Evolutionary conservation across 1,284 basidiomycete species (phyloP), one percentile per base, ranked within the genome.

Genomic region (Papiliotrema flavescens): DNA sequence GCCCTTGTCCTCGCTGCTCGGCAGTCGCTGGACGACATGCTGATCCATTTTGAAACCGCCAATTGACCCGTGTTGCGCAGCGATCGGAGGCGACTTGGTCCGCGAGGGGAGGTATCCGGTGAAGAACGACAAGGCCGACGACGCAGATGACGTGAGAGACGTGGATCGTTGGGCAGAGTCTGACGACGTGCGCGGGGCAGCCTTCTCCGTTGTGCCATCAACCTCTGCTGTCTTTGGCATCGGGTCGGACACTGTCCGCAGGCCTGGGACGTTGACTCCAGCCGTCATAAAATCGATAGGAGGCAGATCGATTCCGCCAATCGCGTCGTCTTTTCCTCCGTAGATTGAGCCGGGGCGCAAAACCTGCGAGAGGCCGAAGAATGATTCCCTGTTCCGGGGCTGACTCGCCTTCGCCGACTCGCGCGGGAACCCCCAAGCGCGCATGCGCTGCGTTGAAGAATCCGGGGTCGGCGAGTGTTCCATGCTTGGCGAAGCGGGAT

Each of bases 321-420:
- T 5, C 14, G 40, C 19, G 2, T 42, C 49, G 3, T 11, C 40
- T n/a, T 42, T 44, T 13, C 49, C 51, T 3, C 45, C 34, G 5
- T 55, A 55, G 22, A 41, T 44, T 17, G 52, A 57, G 17, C 43
- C 45, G n/a, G 55, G 40, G 13, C 46, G 53, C 8, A 59, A 53
- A 1, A 54, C 47, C 15, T 60, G 58, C 1, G 71, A 72, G 14
- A 73, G 54, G 6, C 73, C 73, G 52, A 75, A 75, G 64, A 75
- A 75, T 3, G 66, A 69, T 32, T 75, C 73, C n/a, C 70, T 56
- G 51, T 71, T 62, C 48, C 24, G 35, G 41, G 48, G 53, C 39
- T 54, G 51, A 6, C 44, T 17, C 3, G 44, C 26, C 20, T 44
- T 23, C 5, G 58, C 51, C 6, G 60, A 58, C 8, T 55, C 60